Evolutionary conservation across 345 rosid genomes (phyloP).

Genomic region (Citrus hindsii): DNA sequence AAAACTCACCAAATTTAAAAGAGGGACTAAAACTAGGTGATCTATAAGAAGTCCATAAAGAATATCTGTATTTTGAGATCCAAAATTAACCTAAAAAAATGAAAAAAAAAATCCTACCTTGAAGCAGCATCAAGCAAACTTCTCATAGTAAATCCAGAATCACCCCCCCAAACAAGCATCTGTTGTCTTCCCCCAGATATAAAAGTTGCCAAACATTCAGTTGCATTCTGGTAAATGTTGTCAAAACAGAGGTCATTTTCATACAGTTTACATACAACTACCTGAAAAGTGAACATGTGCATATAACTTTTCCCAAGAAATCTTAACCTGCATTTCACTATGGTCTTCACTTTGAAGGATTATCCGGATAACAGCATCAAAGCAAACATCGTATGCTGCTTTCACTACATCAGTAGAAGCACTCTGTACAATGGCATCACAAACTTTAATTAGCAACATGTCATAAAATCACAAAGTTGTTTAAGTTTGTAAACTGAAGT

Average conservation of each 20-base stretch:
- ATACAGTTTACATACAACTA: neutral
- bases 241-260: slow-evolving; percentile 25
- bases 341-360: slow-evolving; percentile 83
- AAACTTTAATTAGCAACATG: slow-evolving; percentile 46
- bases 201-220: slow-evolving; percentile 87
- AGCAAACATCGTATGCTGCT: slow-evolving; percentile 67
- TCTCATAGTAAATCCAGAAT: slow-evolving; percentile 73
- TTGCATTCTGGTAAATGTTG: slow-evolving; percentile 65
- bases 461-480: slow-evolving; percentile 20
- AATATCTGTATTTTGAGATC: neutral
- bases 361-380: slow-evolving; percentile 69
- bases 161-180: slow-evolving; percentile 78
- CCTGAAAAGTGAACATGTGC: slow-evolving; percentile 1
- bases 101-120: slow-evolving; percentile 41
- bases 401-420: slow-evolving; percentile 72
- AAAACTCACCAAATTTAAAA: neutral
- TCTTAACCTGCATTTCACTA: slow-evolving; percentile 84
- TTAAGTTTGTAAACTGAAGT: neutral
- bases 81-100: neutral
- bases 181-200: slow-evolving; percentile 70
- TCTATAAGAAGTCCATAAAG: neutral
- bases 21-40: neutral
- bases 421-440: slow-evolving; percentile 62
- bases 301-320: neutral
- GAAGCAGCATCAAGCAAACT: slow-evolving; percentile 94